Conservation (phyloP, 2,329 filamentous ascomycete species). For the Fusarium newnesense region DNA sequence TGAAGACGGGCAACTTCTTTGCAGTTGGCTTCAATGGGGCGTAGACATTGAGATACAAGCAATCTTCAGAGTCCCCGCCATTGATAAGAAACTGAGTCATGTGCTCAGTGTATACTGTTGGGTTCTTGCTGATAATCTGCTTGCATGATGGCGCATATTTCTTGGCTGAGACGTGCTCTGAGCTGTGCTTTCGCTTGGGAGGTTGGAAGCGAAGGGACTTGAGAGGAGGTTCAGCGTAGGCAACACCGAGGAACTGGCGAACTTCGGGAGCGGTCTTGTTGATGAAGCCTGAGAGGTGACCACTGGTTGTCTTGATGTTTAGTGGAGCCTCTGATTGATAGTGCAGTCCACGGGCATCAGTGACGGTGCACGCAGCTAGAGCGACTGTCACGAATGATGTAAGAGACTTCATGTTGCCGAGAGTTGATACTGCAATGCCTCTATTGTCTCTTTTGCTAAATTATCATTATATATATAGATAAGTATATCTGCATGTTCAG, state of each 20-base stretch:
- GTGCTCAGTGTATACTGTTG: constrained; percentile 6
- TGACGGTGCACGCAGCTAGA: not conserved
- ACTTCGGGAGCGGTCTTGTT: constrained; percentile 5
- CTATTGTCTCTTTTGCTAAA: not conserved
- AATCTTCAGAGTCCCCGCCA: constrained; percentile 7
- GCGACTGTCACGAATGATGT: not conserved
- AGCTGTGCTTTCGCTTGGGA: constrained; percentile 1
- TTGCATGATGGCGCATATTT: constrained; percentile 21
- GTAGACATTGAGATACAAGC: constrained; percentile 17
- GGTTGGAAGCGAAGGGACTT: constrained; percentile 14
- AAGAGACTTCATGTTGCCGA: not conserved
- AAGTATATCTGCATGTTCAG: not conserved
- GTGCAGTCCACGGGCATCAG: not conserved
- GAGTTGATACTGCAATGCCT: not conserved
- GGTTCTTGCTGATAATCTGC: constrained; percentile 2
- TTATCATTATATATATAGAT: not conserved
- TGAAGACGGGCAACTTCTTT: not conserved
- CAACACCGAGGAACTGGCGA: constrained; percentile 13
- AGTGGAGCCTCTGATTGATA: not conserved
- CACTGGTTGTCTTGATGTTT: not conserved
- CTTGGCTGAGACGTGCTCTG: not conserved
- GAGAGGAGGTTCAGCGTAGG: constrained; percentile 9
- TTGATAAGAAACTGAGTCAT: constrained; percentile 18
- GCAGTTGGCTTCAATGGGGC: not conserved
- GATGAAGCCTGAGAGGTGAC: constrained; percentile 5